These are phyloP conservation scores for Anthoceros angustus DNA, from an alignment of 225 moss, liverwort and hornwort species.

Conservation along the genomic window DNA sequence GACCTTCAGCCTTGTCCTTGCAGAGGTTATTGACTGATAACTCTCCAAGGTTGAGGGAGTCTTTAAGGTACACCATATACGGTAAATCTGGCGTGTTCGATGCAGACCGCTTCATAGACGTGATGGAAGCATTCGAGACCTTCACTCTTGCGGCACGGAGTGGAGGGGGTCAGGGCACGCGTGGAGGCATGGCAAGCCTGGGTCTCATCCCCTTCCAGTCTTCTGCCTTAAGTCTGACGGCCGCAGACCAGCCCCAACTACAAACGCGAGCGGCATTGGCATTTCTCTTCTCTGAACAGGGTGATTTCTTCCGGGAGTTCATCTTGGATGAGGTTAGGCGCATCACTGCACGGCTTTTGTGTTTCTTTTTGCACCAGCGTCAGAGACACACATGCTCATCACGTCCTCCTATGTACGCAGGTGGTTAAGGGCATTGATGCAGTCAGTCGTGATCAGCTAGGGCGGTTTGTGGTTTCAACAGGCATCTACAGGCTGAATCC, in stretches of 20 bases:
- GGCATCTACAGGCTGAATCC: conserved; percentile 85
- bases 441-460: conserved; percentile 73
- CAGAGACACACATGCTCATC: neutral
- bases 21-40: conserved; percentile 90
- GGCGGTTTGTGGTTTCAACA: conserved; percentile 48
- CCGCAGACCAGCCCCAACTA: conserved; percentile 25
- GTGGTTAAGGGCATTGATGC: conserved; percentile 97
- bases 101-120: conserved; percentile 93
- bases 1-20: neutral
- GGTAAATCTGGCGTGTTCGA: conserved; percentile 80
- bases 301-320: conserved; percentile 91
- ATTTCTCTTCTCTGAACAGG: conserved; percentile 79
- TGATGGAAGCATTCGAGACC: conserved; percentile 97
- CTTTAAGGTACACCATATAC: conserved; percentile 84
- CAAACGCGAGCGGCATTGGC: conserved; percentile 75
- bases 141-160: conserved; percentile 75
- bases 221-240: conserved; percentile 7
- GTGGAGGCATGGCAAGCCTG: conserved; percentile 63
- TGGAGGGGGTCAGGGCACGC: conserved; percentile 58
- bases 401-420: conserved; percentile 16
- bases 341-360: neutral
- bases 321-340: conserved; percentile 64
- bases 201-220: conserved; percentile 43
- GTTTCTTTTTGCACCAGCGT: too few species aligned
- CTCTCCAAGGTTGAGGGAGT: conserved; percentile 66